phyloP scores from a whole-genome alignment of 495 filamentous ascomycete genomes.

The Poronia punctata region DNA sequence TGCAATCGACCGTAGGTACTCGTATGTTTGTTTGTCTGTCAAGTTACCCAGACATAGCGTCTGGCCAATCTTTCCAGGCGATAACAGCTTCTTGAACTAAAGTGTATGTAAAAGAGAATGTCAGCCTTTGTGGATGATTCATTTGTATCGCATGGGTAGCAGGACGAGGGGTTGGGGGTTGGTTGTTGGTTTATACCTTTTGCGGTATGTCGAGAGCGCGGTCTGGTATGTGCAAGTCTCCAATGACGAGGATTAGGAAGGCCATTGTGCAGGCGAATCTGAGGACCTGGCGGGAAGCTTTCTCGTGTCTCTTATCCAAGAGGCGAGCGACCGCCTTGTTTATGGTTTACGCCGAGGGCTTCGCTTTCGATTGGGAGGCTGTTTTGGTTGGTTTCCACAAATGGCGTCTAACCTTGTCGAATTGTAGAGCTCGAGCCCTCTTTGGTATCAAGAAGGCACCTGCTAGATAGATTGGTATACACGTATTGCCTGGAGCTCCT shows the following conservation, averaged over 20 bases:
- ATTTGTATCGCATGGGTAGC: too few species aligned
- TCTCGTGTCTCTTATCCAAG: background rate
- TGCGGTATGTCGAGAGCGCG: conserved; percentile 81
- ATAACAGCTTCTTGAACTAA: conserved; percentile 97
- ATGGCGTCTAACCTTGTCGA: too few species aligned
- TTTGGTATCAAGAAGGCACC: too few species aligned
- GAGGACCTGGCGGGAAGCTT: conserved; percentile 1
- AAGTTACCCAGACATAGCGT: conserved; percentile 96
- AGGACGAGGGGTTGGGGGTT: background rate
- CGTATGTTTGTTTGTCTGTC: conserved; percentile 88
- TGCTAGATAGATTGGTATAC: too few species aligned
- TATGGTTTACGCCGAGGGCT: too few species aligned
- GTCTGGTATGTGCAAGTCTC: conserved; percentile 97
- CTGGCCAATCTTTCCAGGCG: conserved; percentile 95
- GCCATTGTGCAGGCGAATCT: conserved; percentile 38
- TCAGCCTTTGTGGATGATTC: too few species aligned
- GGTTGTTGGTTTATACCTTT: conserved; percentile 54
- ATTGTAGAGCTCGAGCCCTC: too few species aligned
- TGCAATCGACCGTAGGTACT: conserved; percentile 84
- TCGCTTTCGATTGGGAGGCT: too few species aligned
- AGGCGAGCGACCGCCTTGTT: background rate
- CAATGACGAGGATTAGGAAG: conserved; percentile 72
- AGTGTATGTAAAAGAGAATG: too few species aligned
- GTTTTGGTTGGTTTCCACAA: too few species aligned
- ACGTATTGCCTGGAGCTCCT: too few species aligned